These are phyloP conservation scores for Calonectria pteridis DNA, from an alignment of 2,329 filamentous ascomycete genomes.

Conservation along the genomic window DNA sequence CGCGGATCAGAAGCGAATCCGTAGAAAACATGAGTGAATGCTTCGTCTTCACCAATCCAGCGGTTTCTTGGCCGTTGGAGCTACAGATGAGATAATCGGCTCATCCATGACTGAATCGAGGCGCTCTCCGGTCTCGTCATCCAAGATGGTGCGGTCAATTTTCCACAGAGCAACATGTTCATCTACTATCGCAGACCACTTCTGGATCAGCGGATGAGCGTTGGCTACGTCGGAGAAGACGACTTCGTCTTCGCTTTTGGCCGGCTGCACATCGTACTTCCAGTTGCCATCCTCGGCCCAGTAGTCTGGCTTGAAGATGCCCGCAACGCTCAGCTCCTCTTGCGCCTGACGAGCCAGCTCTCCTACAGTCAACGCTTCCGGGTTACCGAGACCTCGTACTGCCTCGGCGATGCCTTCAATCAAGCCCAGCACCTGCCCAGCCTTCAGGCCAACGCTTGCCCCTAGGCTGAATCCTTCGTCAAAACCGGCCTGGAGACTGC, in stretches of 20 bases:
- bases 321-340: slow-evolving; percentile 70
- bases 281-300: slow-evolving; percentile 79
- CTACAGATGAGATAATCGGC: slow-evolving; percentile 38
- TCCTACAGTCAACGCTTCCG: slow-evolving; percentile 38
- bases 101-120: slow-evolving; percentile 46
- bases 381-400: slow-evolving; percentile 47
- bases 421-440: slow-evolving; percentile 81
- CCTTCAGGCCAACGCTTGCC: slow-evolving; percentile 80
- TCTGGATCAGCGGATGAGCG: slow-evolving; percentile 75
- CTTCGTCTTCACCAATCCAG: slow-evolving; percentile 53
- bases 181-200: slow-evolving; percentile 65
- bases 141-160: slow-evolving; percentile 50
- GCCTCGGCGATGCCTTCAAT: slow-evolving; percentile 77
- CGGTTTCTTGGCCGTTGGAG: slow-evolving; percentile 46
- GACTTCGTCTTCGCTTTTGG: slow-evolving; percentile 55
- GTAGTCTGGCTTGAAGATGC: slow-evolving; percentile 74
- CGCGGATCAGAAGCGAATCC: not conserved
- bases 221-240: slow-evolving; percentile 73
- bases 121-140: slow-evolving; percentile 48
- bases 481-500: slow-evolving; percentile 86
- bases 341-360: slow-evolving; percentile 63
- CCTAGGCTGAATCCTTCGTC: slow-evolving; percentile 92
- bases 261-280: slow-evolving; percentile 68
- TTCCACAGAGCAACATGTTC: slow-evolving; percentile 50
- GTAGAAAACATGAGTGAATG: not conserved